Base-by-base conservation (phyloP, 805 yeast species). In the Komagataella ulmi region DNA sequence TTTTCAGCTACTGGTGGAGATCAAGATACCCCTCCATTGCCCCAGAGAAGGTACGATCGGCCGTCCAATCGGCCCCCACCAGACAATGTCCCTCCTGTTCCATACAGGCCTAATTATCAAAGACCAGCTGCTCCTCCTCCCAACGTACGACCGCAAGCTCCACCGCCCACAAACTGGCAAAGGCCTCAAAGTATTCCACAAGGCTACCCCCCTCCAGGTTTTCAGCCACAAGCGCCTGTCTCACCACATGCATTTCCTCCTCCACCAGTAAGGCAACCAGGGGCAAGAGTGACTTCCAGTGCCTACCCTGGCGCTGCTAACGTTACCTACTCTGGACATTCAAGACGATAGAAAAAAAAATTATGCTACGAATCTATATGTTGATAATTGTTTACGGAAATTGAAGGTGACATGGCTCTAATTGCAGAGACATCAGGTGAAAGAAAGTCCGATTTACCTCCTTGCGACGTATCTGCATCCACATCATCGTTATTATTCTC, bases 1-100 rank as follows among this genome's bases (percentile, higher is more conserved):
- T 62, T 59, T 45, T 53, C 63, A n/a, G 59, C 56, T 24, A 60
- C 64, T 6, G 65, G 65, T 3, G 65, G 65, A n/a, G 57, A 56
- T 48, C 45, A 17, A 48, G 24, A 8, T 50, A 8, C 52, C 36
- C 49, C 51, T 19, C 45, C 54, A 48, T 50, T 44, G 7, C 54
- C 57, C 40, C 12, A 30, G 8, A 10, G 40, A 30, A 30, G 40
- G 10, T 30, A 40, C 23, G 19, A 43, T 24, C 21, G 50, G 30
- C 50, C 50, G 23, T 18, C 50, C 12, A 24, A n/a, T 4, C n/a
- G 14, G n/a, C n/a, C 40, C 6, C 40, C 40, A 30, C 6, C 40
- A 30, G 40, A 10, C 14, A 30, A 30, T 14, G 40, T 14, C 6
- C 40, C 40, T 6, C 40, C 40, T 4, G 40, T 30, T 12, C 40